Percentiles rank a stretch among this genome's conserved stretches.
Evolutionary conservation across 495 filamentous ascomycete genomes (phyloP).

Genomic region (Rusavskia elegans): DNA sequence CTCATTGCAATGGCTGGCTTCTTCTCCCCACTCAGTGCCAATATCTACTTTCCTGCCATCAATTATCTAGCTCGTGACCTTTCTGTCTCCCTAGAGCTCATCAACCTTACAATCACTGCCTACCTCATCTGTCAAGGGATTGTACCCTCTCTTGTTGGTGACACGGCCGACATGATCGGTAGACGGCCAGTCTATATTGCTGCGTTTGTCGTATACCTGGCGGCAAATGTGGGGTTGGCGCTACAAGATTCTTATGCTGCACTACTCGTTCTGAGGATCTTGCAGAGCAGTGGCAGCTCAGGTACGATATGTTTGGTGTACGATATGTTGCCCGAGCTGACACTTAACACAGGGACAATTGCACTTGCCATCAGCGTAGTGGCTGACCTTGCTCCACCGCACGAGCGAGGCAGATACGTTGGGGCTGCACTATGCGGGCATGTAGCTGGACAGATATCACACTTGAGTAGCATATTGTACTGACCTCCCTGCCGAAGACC

Average conservation of each 20-base stretch:
- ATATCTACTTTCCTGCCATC: constrained; percentile 68
- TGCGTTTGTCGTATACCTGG: constrained; percentile 39
- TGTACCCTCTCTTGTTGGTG: constrained; percentile 41
- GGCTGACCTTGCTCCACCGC: constrained; percentile 41
- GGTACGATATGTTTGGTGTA: no score
- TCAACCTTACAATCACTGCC: constrained; percentile 53
- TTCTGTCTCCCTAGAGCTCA: constrained; percentile 37
- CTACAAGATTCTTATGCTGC: constrained; percentile 43
- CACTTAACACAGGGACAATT: constrained; percentile 18
- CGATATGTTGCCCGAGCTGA: neutral
- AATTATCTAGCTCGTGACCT: constrained; percentile 38
- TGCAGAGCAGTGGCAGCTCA: constrained; percentile 46
- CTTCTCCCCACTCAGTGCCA: constrained; percentile 57
- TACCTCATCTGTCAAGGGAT: constrained; percentile 51
- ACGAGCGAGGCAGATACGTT: constrained; percentile 46
- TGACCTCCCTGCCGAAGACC: neutral
- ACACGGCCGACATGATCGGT: constrained; percentile 42
- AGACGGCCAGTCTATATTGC: constrained; percentile 43
- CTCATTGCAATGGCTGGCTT: constrained; percentile 45
- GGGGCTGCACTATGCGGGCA: constrained; percentile 23
- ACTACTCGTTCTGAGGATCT: constrained; percentile 41
- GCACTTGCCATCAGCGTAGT: constrained; percentile 42
- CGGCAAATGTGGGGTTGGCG: constrained; percentile 48
- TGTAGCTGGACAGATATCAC: neutral
- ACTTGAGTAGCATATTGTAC: neutral